phyloP scores from a whole-genome alignment of 306 rosid genomes.

The Cucumis hystrix region DNA sequence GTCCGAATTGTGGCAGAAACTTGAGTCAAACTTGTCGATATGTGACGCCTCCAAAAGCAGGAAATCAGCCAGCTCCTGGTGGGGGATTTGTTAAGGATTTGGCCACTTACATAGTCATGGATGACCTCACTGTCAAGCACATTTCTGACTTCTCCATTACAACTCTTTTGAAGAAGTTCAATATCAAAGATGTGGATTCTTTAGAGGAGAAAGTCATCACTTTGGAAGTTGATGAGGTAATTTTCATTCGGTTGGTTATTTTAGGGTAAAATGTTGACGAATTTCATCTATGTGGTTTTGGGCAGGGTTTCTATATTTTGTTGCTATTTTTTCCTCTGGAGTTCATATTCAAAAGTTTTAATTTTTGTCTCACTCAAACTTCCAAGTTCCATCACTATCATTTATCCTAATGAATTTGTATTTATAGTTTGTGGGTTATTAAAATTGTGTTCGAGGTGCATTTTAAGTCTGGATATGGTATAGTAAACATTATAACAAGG shows the following conservation, averaged over 20 bases:
- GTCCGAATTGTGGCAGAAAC: neutral
- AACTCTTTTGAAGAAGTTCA: neutral
- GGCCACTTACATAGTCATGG: neutral
- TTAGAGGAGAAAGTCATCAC: conserved; percentile 1
- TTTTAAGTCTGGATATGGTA: too few species aligned
- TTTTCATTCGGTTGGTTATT: neutral
- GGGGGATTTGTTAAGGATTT: neutral
- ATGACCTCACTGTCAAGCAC: neutral
- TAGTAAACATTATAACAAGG: too few species aligned
- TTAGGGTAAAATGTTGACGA: too few species aligned
- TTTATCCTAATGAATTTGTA: too few species aligned
- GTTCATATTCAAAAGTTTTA: too few species aligned
- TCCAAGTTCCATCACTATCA: too few species aligned
- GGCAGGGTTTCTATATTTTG: too few species aligned
- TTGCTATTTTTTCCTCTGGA: too few species aligned
- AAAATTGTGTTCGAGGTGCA: too few species aligned
- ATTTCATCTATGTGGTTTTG: too few species aligned
- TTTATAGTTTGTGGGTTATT: too few species aligned
- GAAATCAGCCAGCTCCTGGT: neutral
- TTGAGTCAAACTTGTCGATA: neutral
- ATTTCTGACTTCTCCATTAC: neutral
- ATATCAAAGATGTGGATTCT: neutral
- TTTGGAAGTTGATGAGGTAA: neutral
- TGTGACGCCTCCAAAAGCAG: neutral
- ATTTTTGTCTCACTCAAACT: too few species aligned